Conservation (phyloP, 768 basidiomycete species). For the Boletus tylopilopsis region DNA sequence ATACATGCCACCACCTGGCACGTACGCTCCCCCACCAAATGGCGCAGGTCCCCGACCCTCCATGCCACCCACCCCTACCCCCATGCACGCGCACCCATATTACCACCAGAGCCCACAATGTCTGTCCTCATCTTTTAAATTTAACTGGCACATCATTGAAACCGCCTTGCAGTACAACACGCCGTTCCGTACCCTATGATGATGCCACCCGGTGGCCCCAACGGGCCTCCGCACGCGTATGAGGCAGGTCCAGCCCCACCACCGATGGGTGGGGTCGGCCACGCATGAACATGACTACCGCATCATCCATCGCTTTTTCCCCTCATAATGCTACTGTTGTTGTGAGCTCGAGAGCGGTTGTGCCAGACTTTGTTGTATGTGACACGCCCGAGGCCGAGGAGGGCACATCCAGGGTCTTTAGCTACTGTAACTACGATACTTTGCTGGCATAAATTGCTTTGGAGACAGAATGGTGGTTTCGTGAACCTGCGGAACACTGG, state of each 20-base stretch:
- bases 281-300: slow-evolving; percentile 42
- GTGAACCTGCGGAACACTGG: not conserved
- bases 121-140: slow-evolving; percentile 37
- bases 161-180: slow-evolving; percentile 62
- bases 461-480: slow-evolving; percentile 13
- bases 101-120: slow-evolving; percentile 89
- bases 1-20: slow-evolving; percentile 78
- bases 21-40: slow-evolving; percentile 76
- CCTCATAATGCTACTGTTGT: slow-evolving; percentile 21
- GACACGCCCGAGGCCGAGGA: slow-evolving; percentile 14
- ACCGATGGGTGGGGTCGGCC: slow-evolving; percentile 68
- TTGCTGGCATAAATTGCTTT: slow-evolving; percentile 26
- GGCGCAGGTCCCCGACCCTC: slow-evolving; percentile 77
- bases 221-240: slow-evolving; percentile 67
- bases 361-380: slow-evolving; percentile 29
- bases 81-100: slow-evolving; percentile 80
- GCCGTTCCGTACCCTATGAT: slow-evolving; percentile 90
- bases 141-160: slow-evolving; percentile 26
- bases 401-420: slow-evolving; percentile 7
- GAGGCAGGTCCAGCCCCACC: slow-evolving; percentile 68
- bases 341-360: slow-evolving; percentile 24
- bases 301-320: slow-evolving; percentile 10
- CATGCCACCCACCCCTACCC: slow-evolving; percentile 90
- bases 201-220: slow-evolving; percentile 68
- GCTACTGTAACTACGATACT: slow-evolving; percentile 28